These are phyloP conservation scores for Nemania bipapillata DNA, from an alignment of 2,329 filamentous ascomycete genomes.

Conservation along the genomic window DNA sequence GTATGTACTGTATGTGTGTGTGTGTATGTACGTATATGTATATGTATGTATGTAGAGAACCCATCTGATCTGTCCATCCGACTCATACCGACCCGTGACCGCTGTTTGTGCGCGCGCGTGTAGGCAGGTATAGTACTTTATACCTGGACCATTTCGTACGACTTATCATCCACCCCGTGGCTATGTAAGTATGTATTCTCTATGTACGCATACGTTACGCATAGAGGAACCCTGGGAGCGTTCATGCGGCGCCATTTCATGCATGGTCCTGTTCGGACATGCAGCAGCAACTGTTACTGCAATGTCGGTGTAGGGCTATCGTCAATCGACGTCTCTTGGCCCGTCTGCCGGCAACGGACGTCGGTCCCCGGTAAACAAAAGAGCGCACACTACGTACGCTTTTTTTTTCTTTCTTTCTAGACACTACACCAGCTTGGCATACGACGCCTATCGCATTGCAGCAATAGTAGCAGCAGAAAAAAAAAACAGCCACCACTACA, in stretches of 20 bases:
- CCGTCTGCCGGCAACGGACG: conserved; percentile 33
- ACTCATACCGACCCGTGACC: too few relatives aligned
- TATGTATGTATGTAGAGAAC: too few relatives aligned
- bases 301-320: conserved; percentile 39
- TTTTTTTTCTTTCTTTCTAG: too few relatives aligned
- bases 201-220: too few relatives aligned
- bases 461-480: too few relatives aligned
- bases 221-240: conserved; percentile 11
- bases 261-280: conserved; percentile 34
- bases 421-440: conserved; percentile 18
- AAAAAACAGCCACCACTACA: background rate
- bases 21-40: too few relatives aligned
- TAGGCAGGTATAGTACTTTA: background rate
- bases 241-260: conserved; percentile 33
- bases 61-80: conserved; percentile 11
- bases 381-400: conserved; percentile 12
- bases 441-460: conserved; percentile 5
- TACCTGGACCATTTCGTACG: conserved; percentile 12
- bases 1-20: too few relatives aligned
- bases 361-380: conserved; percentile 28
- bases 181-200: background rate
- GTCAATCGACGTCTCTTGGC: background rate
- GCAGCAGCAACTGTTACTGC: conserved; percentile 24
- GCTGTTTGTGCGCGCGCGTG: conserved; percentile 29
- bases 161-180: conserved; percentile 12